phyloP scores from a whole-genome alignment of 495 filamentous ascomycete genomes.

The Bacidia gigantensis region DNA sequence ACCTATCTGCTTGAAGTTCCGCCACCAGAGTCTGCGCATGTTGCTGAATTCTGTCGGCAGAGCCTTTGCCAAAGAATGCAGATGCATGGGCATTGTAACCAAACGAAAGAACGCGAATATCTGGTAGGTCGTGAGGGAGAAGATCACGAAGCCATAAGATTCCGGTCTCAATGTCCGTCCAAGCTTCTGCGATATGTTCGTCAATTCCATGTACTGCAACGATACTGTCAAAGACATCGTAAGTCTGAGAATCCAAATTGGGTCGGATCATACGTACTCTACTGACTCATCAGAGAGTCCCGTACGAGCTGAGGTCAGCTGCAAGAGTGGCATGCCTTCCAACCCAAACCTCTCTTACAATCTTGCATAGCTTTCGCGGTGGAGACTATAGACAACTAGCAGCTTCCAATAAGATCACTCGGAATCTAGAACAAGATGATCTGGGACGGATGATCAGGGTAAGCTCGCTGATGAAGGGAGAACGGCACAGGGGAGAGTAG shows the following conservation, averaged over 20 bases:
- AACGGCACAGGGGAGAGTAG: neutral
- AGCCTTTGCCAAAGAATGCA: slow-evolving; percentile 14
- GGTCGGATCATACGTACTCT: neutral
- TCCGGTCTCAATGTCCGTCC: slow-evolving; percentile 10
- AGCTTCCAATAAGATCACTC: too few species aligned
- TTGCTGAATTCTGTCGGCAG: slow-evolving; percentile 14
- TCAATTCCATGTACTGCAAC: slow-evolving; percentile 28
- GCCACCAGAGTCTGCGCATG: slow-evolving; percentile 15
- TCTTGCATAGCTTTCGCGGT: neutral
- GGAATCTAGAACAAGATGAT: too few species aligned
- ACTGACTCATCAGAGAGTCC: neutral
- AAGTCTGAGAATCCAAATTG: neutral
- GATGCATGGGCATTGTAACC: slow-evolving; percentile 9
- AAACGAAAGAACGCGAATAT: slow-evolving; percentile 13
- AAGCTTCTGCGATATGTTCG: slow-evolving; percentile 22
- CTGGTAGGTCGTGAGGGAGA: slow-evolving; percentile 5
- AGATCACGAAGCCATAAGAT: slow-evolving; percentile 15
- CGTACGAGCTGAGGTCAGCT: neutral
- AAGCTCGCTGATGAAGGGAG: neutral
- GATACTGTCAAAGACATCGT: slow-evolving; percentile 17
- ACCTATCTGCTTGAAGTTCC: slow-evolving; percentile 22
- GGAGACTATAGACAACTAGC: too few species aligned
- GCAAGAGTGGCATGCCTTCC: neutral
- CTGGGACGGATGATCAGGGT: too few species aligned
- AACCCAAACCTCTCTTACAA: neutral